Base-by-base conservation (phyloP, 2,329 filamentous ascomycete species). In the Talaromyces islandicus region DNA sequence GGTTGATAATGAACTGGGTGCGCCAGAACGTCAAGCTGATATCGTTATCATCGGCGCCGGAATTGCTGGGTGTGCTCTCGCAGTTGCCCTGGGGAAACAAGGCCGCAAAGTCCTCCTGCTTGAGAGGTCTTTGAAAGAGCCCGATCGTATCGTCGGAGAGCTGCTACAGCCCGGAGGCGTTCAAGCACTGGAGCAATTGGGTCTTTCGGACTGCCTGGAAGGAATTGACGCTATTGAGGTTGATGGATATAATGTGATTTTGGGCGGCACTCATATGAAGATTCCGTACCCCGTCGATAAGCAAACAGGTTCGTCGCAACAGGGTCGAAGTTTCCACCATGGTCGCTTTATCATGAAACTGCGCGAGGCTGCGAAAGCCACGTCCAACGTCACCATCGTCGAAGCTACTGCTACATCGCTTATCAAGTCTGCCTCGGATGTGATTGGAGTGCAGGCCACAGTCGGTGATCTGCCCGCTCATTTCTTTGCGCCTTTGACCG, bases 61-160 rank as follows among this genome's bases (percentile, higher is more conserved):
- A 59, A 83, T 97, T 61, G 85, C 96, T 64, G 94, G 94, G 46
- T 96, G 91, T 74, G 90, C 92, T 21, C 81, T 92, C 24, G 93
- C 94, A 19, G 89, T 88, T 64, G 86, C 93, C 24, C 83, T 97
- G 52, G 92, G 90, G 61, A 88, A 89, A 68, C 94, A 97, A 78
- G 92, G 92, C 58, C 87, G 94, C 64, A 95, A 90, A 73, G 92
- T 99, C 27, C 83, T 97, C 27, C 80, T 99, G 56, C 85, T 99
- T 56, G 94, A 99, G 79, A 85, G 85, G 69, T 95, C 87, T 77
- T 81, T 97, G 77, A 91, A 91, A 76, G 89, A 97, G 79, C 94
- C 94, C 21, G 89, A 97, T 78, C 87, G 94, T 64, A 99, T 99
- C 66, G 92, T 99, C 54, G 94, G 94, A 68, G 94, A 99, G 78